Evolutionary conservation across 1,284 basidiomycete species (phyloP), one percentile per base, ranked within the genome.

Genomic region (Boletus semigastroideus): DNA sequence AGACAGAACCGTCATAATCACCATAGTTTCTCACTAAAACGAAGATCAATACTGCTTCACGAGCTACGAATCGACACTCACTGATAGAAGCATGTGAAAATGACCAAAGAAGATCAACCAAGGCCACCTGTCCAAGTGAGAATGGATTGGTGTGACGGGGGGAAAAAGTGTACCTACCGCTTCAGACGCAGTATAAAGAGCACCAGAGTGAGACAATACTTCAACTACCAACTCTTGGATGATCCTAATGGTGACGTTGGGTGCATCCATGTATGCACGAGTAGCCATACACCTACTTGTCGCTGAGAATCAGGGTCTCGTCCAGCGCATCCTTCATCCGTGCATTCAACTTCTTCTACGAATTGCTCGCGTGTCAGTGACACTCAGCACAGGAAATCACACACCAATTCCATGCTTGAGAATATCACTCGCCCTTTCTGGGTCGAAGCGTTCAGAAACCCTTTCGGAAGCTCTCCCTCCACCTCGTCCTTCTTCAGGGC

Each of bases 131-230:
- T 25, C 36, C 5, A 5, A 10, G 30, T 22, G 45, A 43, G 33
- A 40, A 34, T 0, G 39, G 27, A 12, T 20, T 5, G 28, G 39
- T 14, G 40, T 3, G 19, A 39, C 1, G 10, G 43, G 19, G 9
- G 7, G 6, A 25, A 17, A 5, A 22, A 22, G 22, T 22, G 25
- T 9, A 65, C 74, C 48, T 56, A 91, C 90, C n/a, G 90, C 90
- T 73, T 95, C 93, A 0, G 90, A 92, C 9, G 89, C 86, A 55
- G 87, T 87, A 67, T 93, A 94, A n/a, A 96, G 70, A 16, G 82
- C 86, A 2, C 86, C 84, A 20, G 90, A 79, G 53, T 90, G 76
- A 0, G 72, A 71, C 2, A 92, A 62, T 28, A 94, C 79, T 39
- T 84, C 78, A 0, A 74, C 70, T 0, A 89, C 79, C 20, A 95